Percentiles rank a stretch among this genome's conserved stretches.
Conservation (phyloP, 805 yeast genomes). For the Lipomyces orientalis region DNA sequence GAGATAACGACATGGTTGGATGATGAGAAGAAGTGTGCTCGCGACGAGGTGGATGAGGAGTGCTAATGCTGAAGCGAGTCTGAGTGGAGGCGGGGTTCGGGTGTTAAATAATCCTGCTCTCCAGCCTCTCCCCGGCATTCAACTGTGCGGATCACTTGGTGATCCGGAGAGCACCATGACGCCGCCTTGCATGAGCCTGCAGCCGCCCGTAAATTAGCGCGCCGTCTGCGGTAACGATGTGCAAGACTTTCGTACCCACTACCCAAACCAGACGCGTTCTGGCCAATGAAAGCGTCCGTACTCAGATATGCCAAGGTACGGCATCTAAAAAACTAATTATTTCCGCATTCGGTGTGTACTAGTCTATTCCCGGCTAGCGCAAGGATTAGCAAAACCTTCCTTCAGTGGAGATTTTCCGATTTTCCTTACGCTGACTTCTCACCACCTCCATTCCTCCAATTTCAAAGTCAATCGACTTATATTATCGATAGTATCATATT, state of each 20-base stretch:
- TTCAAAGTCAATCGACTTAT: neutral
- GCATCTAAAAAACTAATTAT: neutral
- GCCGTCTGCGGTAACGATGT: neutral
- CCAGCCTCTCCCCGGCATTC: no score
- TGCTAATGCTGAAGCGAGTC: neutral
- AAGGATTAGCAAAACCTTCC: no score
- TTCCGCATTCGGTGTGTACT: neutral
- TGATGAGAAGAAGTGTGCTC: neutral
- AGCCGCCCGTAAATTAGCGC: neutral
- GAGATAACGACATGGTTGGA: conserved; percentile 19
- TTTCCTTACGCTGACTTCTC: no score
- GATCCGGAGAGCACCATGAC: neutral
- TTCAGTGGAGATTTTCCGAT: no score
- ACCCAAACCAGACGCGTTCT: neutral
- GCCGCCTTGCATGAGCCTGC: neutral
- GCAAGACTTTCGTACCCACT: neutral
- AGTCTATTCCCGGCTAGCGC: neutral
- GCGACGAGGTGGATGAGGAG: neutral
- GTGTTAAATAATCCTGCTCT: neutral
- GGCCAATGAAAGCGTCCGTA: neutral
- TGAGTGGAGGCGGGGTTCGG: neutral
- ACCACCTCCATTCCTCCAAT: no score
- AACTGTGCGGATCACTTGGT: neutral
- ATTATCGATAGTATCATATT: neutral
- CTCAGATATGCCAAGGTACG: neutral